A percentile compares a stretch with the other conserved stretches of the same genome.
phyloP scores from a whole-genome alignment of 495 filamentous ascomycete genomes.

The Achaetomiella virescens region DNA sequence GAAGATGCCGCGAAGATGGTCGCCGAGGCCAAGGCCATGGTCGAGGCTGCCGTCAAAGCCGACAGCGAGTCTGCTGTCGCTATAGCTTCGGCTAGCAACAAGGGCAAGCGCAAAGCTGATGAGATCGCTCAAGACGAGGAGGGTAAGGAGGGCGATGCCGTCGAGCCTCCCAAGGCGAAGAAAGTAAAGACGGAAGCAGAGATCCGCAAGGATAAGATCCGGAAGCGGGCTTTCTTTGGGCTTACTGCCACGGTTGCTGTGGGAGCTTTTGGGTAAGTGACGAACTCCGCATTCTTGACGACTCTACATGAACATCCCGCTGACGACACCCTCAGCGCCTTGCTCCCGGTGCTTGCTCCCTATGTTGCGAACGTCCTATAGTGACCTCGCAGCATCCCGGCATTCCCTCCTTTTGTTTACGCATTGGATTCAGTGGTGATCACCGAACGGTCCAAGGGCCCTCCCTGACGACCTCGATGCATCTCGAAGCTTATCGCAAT shows the following conservation, averaged over 20 bases:
- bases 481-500: not conserved
- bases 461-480: not conserved
- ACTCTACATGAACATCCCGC: not conserved
- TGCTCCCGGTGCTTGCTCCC: constrained; percentile 48
- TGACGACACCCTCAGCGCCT: constrained; percentile 22
- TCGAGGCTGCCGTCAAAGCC: constrained; percentile 65
- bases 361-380: constrained; percentile 48
- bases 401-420: not conserved
- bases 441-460: not conserved
- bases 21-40: constrained; percentile 81
- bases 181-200: constrained; percentile 68
- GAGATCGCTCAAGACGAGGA: constrained; percentile 52
- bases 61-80: constrained; percentile 30
- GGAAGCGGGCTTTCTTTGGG: constrained; percentile 76
- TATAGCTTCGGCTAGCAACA: constrained; percentile 33
- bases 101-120: constrained; percentile 75
- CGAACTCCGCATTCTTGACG: not conserved
- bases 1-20: constrained; percentile 77
- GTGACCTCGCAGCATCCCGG: not conserved
- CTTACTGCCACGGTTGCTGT: constrained; percentile 68
- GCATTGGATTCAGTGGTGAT: not conserved
- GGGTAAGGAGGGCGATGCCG: constrained; percentile 36
- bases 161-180: constrained; percentile 59
- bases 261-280: constrained; percentile 69
- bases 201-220: constrained; percentile 73